Conservation (phyloP, 805 yeast genomes). For the Candida endomychidarum region DNA sequence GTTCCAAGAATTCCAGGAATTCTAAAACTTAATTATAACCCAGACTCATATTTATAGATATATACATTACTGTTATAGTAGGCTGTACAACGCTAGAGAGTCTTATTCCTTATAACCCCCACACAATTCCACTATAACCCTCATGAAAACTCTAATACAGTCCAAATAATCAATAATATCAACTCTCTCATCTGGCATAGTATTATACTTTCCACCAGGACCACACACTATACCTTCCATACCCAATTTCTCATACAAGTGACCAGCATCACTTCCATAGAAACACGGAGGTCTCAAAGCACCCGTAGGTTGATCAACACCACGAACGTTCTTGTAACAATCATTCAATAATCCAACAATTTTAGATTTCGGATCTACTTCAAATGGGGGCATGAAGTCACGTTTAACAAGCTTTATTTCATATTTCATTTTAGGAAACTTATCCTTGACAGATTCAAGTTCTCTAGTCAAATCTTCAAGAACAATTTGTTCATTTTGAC, state of each 20-base stretch:
- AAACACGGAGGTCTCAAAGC: slow-evolving; percentile 16
- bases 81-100: no score
- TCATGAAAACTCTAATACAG: slow-evolving; percentile 14
- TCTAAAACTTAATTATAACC: background rate
- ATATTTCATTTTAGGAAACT: slow-evolving; percentile 14
- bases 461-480: slow-evolving; percentile 22
- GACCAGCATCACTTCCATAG: slow-evolving; percentile 16
- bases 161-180: slow-evolving; percentile 15
- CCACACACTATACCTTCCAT: slow-evolving; percentile 17
- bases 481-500: slow-evolving; percentile 23
- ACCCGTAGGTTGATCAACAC: slow-evolving; percentile 14
- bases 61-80: no score
- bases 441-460: slow-evolving; percentile 16
- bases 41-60: no score
- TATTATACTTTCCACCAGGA: slow-evolving; percentile 15
- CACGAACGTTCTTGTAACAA: slow-evolving; percentile 10
- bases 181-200: slow-evolving; percentile 16
- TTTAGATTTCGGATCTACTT: slow-evolving; percentile 11
- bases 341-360: slow-evolving; percentile 9
- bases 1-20: background rate
- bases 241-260: slow-evolving; percentile 13
- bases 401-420: slow-evolving; percentile 11
- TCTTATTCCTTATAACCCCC: slow-evolving; percentile 11
- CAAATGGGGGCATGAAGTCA: slow-evolving; percentile 16
- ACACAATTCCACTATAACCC: slow-evolving; percentile 12